Evolutionary conservation across 78 protist genomes (phyloP).

Genomic region (Dictyostelium discoideum): dicty_2.7 NC_007090.3:1748501-1749000

Average conservation of each 20-base stretch:
- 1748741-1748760: not conserved
- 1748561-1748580: slow-evolving; percentile 37
- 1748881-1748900: slow-evolving; percentile 45
- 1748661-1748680: slow-evolving; percentile 21
- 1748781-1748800: slow-evolving; percentile 58
- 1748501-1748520: slow-evolving; percentile 51
- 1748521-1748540: slow-evolving; percentile 74
- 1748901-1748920: slow-evolving; percentile 38
- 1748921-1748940: not conserved
- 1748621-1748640: slow-evolving; percentile 29
- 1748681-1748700: too few relatives aligned
- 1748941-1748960: too few relatives aligned
- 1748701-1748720: too few relatives aligned
- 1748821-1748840: slow-evolving; percentile 41
- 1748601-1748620: slow-evolving; percentile 40
- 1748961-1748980: not conserved
- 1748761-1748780: not conserved
- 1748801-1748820: slow-evolving; percentile 51
- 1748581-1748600: slow-evolving; percentile 12
- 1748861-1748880: slow-evolving; percentile 39
- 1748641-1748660: slow-evolving; percentile 35
- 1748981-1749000: too few relatives aligned
- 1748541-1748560: slow-evolving; percentile 50
- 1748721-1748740: too few relatives aligned
- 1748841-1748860: not conserved